phyloP scores from a whole-genome alignment of 2,329 filamentous ascomycete species.

The Claviceps cyperi region DNA sequence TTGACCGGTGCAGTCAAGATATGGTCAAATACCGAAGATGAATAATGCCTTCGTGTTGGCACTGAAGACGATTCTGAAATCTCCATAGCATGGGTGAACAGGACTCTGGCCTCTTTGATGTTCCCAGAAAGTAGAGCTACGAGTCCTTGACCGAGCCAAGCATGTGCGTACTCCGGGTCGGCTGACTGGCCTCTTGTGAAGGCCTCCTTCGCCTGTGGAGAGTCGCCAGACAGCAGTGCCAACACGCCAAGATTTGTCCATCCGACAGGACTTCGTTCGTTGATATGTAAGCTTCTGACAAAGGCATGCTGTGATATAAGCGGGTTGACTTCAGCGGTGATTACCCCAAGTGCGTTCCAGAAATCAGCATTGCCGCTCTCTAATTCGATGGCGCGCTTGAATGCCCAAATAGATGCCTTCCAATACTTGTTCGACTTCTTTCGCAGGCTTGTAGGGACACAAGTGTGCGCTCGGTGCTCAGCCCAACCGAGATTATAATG shows the following conservation, averaged over 20 bases:
- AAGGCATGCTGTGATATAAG: constrained; percentile 88
- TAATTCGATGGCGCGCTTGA: constrained; percentile 90
- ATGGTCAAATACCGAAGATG: constrained; percentile 69
- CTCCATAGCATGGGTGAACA: constrained; percentile 91
- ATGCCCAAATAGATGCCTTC: constrained; percentile 72
- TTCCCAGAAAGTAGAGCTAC: constrained; percentile 68
- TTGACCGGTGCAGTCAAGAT: constrained; percentile 43
- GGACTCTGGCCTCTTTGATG: constrained; percentile 57
- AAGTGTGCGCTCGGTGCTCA: constrained; percentile 67
- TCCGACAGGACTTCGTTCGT: constrained; percentile 68
- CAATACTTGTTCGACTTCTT: constrained; percentile 54
- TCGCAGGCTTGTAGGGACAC: constrained; percentile 35
- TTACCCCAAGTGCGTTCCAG: constrained; percentile 91
- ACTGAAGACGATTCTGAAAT: constrained; percentile 67
- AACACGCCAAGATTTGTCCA: constrained; percentile 89
- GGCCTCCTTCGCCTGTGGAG: constrained; percentile 73
- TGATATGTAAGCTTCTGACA: constrained; percentile 79
- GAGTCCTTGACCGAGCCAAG: constrained; percentile 87
- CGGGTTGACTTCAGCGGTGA: constrained; percentile 72
- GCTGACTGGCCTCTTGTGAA: constrained; percentile 86
- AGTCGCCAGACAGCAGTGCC: constrained; percentile 71
- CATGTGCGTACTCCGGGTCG: constrained; percentile 84
- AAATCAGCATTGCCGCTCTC: constrained; percentile 92
- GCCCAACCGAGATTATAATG: constrained; percentile 97
- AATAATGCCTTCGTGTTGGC: constrained; percentile 64